phyloP scores from a whole-genome alignment of 345 rosid genomes.

The Populus euphratica region DNA sequence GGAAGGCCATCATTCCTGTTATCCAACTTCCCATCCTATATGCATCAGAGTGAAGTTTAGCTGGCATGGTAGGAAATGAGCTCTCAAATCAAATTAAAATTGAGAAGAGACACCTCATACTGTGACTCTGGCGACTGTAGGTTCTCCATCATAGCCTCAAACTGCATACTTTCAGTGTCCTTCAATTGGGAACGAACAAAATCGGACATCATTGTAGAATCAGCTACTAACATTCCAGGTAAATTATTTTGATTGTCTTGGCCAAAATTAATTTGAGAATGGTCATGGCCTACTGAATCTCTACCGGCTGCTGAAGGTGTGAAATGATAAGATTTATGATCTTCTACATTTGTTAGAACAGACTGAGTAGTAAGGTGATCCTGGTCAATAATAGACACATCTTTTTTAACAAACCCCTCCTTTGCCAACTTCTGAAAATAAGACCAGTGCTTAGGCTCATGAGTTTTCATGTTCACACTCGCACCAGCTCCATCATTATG shows the following conservation, averaged over 20 bases:
- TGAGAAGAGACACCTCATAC: conserved; percentile 47
- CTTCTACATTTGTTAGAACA: conserved; percentile 32
- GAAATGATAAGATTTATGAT: conserved; percentile 33
- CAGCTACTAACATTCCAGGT: conserved; percentile 31
- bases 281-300: conserved; percentile 32
- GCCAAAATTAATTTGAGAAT: conserved; percentile 45
- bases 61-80: conserved; percentile 6
- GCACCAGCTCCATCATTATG: conserved; percentile 59
- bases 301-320: conserved; percentile 35
- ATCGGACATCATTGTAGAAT: conserved; percentile 23
- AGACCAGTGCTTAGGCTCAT: conserved; percentile 78
- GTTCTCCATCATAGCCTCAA: conserved; percentile 64
- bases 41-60: conserved; percentile 21
- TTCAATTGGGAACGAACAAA: conserved; percentile 33
- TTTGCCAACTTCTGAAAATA: conserved; percentile 83
- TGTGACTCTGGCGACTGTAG: conserved; percentile 46
- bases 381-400: conserved; percentile 58
- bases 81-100: conserved; percentile 24
- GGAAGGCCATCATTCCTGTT: conserved; percentile 50
- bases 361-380: conserved; percentile 35
- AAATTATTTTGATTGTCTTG: conserved; percentile 33
- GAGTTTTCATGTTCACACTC: conserved; percentile 69
- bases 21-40: conserved; percentile 57
- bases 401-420: conserved; percentile 51
- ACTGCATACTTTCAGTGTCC: conserved; percentile 58